A percentile compares a stretch with the other conserved stretches of the same genome.
phyloP scores from a whole-genome alignment of 2,329 filamentous ascomycete species.

The Trichoderma koningii region DNA sequence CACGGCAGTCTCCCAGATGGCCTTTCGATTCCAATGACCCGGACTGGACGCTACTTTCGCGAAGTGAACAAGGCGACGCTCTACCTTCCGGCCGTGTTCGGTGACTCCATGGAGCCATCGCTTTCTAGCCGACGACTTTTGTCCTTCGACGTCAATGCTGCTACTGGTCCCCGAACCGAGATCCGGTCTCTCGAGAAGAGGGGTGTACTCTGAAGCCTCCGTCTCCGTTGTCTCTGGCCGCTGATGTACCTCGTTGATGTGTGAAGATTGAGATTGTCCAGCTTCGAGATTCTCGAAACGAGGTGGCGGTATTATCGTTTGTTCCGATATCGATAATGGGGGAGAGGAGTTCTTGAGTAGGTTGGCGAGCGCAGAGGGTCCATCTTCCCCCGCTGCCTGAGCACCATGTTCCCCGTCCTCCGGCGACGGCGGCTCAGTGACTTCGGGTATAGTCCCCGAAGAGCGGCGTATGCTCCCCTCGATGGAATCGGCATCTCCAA shows the following conservation, averaged over 20 bases:
- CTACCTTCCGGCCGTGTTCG: constrained; percentile 38
- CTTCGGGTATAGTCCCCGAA: constrained; percentile 59
- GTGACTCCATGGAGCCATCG: constrained; percentile 42
- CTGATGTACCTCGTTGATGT: constrained; percentile 25
- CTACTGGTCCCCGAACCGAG: constrained; percentile 33
- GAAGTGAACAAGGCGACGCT: constrained; percentile 37
- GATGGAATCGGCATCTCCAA: constrained; percentile 30
- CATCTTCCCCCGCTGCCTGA: constrained; percentile 31
- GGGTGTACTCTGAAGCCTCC: constrained; percentile 49
- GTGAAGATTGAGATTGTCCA: constrained; percentile 5
- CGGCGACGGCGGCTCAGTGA: constrained; percentile 51
- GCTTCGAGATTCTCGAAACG: neutral
- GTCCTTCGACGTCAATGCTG: constrained; percentile 52
- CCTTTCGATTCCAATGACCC: constrained; percentile 69
- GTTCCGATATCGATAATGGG: constrained; percentile 41
- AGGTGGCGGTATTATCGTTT: constrained; percentile 24
- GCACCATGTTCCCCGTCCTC: constrained; percentile 29
- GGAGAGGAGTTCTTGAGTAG: constrained; percentile 55
- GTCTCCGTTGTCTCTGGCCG: constrained; percentile 24
- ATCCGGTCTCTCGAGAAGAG: constrained; percentile 46
- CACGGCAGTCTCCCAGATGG: constrained; percentile 65
- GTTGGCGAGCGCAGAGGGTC: constrained; percentile 50
- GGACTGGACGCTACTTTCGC: constrained; percentile 55
- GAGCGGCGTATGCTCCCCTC: constrained; percentile 39
- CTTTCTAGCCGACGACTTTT: constrained; percentile 44